Percentiles rank a stretch among this genome's conserved stretches.
Evolutionary conservation across 2,329 filamentous ascomycete genomes (phyloP).

Genomic region (Diaporthe sp.): DNA sequence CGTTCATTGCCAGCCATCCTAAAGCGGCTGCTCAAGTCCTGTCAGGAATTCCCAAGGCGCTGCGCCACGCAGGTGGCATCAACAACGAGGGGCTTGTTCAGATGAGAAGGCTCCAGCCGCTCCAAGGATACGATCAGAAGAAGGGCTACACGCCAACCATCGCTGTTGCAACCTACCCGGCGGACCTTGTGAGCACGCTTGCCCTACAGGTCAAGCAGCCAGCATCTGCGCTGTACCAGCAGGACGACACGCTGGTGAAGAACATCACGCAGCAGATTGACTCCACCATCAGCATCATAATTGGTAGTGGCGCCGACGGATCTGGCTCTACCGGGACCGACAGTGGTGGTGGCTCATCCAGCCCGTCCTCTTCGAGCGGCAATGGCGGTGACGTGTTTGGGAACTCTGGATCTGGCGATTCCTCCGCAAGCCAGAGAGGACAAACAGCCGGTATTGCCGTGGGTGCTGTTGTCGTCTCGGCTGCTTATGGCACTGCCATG

Average conservation of each 20-base stretch:
- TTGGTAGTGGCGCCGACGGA: conserved; percentile 55
- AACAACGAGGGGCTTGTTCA: conserved; percentile 60
- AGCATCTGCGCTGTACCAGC: conserved; percentile 82
- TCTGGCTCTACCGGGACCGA: conserved; percentile 50
- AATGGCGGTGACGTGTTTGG: conserved; percentile 45
- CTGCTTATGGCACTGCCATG: conserved; percentile 94
- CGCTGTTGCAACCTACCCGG: conserved; percentile 71
- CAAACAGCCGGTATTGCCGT: conserved; percentile 78
- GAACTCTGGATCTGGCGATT: conserved; percentile 48
- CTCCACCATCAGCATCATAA: conserved; percentile 76
- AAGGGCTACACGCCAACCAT: conserved; percentile 81
- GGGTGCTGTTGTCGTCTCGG: conserved; percentile 81
- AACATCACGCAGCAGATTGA: conserved; percentile 86
- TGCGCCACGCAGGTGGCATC: conserved; percentile 73
- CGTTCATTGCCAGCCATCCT: conserved; percentile 78
- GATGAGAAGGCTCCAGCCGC: conserved; percentile 79
- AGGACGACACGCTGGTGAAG: conserved; percentile 67
- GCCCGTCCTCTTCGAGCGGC: conserved; percentile 40
- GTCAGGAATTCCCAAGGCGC: conserved; percentile 76
- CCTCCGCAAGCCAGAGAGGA: conserved; percentile 68
- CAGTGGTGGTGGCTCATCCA: conserved; percentile 49
- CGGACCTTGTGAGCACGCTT: conserved; percentile 32
- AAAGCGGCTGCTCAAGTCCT: conserved; percentile 89
- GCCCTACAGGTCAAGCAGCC: conserved; percentile 63
- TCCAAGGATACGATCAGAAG: conserved; percentile 57